These are phyloP conservation scores for Silene conica DNA, from an alignment of 148 eudicot genomes.

Conservation along the genomic window DNA sequence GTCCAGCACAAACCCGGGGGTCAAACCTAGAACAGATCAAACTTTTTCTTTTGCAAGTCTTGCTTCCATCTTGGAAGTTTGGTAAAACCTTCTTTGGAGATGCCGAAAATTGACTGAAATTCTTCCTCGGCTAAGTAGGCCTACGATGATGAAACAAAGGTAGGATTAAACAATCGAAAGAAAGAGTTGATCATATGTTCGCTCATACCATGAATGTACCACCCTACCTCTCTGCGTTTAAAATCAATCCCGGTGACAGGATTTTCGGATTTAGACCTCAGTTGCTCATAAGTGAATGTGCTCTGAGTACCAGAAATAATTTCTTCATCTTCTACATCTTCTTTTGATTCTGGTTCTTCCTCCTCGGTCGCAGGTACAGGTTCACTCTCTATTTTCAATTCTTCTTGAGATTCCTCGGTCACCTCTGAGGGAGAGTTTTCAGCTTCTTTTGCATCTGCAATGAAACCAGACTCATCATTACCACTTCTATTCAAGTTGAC, in stretches of 20 bases:
- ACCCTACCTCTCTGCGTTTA: conserved; percentile 91
- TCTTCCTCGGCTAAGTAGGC: conserved; percentile 90
- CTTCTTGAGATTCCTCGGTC: conserved; percentile 48
- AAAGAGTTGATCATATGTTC: not conserved
- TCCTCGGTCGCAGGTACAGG: conserved; percentile 43
- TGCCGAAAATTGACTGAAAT: conserved; percentile 59
- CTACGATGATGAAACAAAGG: conserved; percentile 31
- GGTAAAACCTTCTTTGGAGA: conserved; percentile 71
- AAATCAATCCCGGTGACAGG: conserved; percentile 95
- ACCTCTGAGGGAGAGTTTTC: conserved; percentile 41
- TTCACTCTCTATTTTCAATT: conserved; percentile 34
- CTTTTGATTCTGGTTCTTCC: conserved; percentile 50
- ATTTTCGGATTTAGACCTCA: conserved; percentile 73
- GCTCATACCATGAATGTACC: conserved; percentile 17
- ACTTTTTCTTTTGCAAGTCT: conserved; percentile 84
- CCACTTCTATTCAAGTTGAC: not conserved
- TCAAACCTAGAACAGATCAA: conserved; percentile 66
- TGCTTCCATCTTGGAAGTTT: conserved; percentile 97
- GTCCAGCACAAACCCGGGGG: not conserved
- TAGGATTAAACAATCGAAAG: not conserved
- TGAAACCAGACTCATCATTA: conserved; percentile 4
- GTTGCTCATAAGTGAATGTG: conserved; percentile 73
- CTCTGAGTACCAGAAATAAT: conserved; percentile 52
- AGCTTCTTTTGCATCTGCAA: conserved; percentile 40
- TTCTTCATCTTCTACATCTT: conserved; percentile 51